A percentile compares a stretch with the other conserved stretches of the same genome.
Conservation (phyloP, 2,329 filamentous ascomycete genomes). For the Ilyonectria destructans region DNA sequence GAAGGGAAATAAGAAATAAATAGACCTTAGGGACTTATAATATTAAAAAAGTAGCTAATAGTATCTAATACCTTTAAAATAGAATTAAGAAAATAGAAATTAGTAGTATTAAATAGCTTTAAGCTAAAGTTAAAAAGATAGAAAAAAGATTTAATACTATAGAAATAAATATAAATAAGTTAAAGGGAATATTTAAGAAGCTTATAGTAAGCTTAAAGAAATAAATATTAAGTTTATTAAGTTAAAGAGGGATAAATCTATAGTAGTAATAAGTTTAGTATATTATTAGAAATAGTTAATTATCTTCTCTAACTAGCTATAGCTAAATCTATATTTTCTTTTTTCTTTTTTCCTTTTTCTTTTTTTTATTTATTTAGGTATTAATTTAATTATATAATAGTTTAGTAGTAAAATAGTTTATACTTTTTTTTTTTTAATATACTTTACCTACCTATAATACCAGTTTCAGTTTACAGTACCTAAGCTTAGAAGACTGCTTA, state of each 20-base stretch:
- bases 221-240: constrained; percentile 7
- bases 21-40: too few species aligned
- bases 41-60: constrained; percentile 1
- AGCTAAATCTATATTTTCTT: constrained; percentile 1
- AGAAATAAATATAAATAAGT: constrained; percentile 6
- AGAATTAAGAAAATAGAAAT: constrained; percentile 4
- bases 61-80: constrained; percentile 2
- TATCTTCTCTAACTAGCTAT: neutral
- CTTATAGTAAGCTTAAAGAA: constrained; percentile 6
- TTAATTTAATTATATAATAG: constrained; percentile 9
- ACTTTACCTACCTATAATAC: neutral
- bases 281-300: constrained; percentile 8
- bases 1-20: too few species aligned
- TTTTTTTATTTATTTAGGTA: neutral
- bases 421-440: neutral
- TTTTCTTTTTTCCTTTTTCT: neutral
- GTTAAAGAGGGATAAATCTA: neutral
- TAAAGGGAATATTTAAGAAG: neutral
- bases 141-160: constrained; percentile 7
- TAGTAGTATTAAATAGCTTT: constrained; percentile 6
- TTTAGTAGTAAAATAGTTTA: constrained; percentile 6
- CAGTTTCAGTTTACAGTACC: neutral
- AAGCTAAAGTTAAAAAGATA: constrained; percentile 5
- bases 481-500: too few species aligned
- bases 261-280: neutral